Percentiles rank a stretch among this genome's conserved stretches.
Evolutionary conservation across 768 basidiomycete genomes (phyloP).

Genomic region (Lyophyllum semitale): DNA sequence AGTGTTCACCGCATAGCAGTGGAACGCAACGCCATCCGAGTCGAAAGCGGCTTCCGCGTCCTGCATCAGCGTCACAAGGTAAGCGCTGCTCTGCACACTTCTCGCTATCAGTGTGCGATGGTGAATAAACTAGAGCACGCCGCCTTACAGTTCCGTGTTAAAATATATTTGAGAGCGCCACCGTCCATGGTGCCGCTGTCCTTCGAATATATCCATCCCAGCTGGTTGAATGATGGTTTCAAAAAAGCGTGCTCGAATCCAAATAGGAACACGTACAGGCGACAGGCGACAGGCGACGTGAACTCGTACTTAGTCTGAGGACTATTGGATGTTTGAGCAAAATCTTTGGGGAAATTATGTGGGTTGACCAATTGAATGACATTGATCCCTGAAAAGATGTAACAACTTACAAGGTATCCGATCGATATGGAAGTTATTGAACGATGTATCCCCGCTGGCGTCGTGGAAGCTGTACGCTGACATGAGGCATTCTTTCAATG

Average conservation of each 20-base stretch:
- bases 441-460: slow-evolving; percentile 53
- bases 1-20: slow-evolving; percentile 54
- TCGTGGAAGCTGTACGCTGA: slow-evolving; percentile 67
- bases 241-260: not conserved
- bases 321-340: not conserved
- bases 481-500: not conserved
- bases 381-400: slow-evolving; percentile 57
- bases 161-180: slow-evolving; percentile 51
- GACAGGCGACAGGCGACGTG: slow-evolving; percentile 71
- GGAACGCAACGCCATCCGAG: slow-evolving; percentile 75
- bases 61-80: slow-evolving; percentile 64
- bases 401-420: slow-evolving; percentile 60
- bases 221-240: slow-evolving; percentile 39
- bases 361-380: slow-evolving; percentile 62
- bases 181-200: slow-evolving; percentile 62
- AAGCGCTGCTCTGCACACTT: too few relatives aligned
- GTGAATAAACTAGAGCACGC: not conserved
- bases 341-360: not conserved
- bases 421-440: slow-evolving; percentile 56
- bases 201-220: slow-evolving; percentile 84
- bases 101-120: not conserved
- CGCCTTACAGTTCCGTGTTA: slow-evolving; percentile 44
- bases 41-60: slow-evolving; percentile 51
- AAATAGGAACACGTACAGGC: slow-evolving; percentile 39
- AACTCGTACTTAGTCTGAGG: slow-evolving; percentile 40